These are phyloP conservation scores for Colletotrichum theobromicola DNA, from an alignment of 2,329 filamentous ascomycete species.

Conservation along the genomic window DNA sequence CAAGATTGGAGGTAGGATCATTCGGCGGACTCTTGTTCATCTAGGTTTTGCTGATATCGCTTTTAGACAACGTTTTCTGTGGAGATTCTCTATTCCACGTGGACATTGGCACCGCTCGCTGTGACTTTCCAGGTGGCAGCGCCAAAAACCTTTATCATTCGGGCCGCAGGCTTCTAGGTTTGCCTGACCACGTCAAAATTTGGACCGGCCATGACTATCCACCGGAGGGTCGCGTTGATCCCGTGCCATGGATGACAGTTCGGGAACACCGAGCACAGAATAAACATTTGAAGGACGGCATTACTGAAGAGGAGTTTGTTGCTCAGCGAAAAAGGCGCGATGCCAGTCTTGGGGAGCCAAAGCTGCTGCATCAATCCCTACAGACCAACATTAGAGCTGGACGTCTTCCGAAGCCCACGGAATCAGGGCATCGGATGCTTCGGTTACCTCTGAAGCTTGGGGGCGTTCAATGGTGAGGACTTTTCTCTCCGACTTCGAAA, in stretches of 20 bases:
- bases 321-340: constrained; percentile 48
- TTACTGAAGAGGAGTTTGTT: constrained; percentile 49
- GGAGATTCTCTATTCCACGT: constrained; percentile 59
- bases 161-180: constrained; percentile 42
- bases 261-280: constrained; percentile 49
- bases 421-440: constrained; percentile 33
- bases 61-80: constrained; percentile 50
- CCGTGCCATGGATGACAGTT: constrained; percentile 49
- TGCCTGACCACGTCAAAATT: constrained; percentile 50
- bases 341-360: constrained; percentile 44
- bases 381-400: constrained; percentile 60
- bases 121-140: constrained; percentile 60
- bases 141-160: constrained; percentile 49
- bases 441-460: constrained; percentile 38
- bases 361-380: constrained; percentile 53
- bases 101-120: constrained; percentile 57
- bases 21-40: background rate
- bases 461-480: constrained; percentile 56
- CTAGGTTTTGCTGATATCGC: background rate
- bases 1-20: constrained; percentile 47
- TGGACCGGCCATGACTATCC: constrained; percentile 64
- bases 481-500: background rate
- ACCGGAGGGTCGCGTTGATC: constrained; percentile 32
- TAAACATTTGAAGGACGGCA: constrained; percentile 50
- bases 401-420: constrained; percentile 38